phyloP scores from a whole-genome alignment of 2,329 filamentous ascomycete genomes.

The Thielaviopsis euricoi region DNA sequence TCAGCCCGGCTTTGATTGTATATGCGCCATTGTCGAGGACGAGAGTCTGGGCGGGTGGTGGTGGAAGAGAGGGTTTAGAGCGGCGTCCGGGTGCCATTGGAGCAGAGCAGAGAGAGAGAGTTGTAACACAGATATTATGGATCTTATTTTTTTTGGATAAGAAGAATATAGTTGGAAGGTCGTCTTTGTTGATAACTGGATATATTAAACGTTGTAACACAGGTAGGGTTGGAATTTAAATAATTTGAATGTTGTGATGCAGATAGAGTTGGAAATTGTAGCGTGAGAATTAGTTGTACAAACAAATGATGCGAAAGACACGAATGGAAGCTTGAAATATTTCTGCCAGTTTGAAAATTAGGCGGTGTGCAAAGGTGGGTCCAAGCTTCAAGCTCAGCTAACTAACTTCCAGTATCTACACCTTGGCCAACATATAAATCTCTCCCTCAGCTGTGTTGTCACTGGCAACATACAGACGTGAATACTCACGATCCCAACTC shows the following conservation, averaged over 20 bases:
- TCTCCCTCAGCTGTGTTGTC: constrained; percentile 15
- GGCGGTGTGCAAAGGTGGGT: background rate
- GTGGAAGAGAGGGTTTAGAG: constrained; percentile 32
- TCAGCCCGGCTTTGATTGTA: constrained; percentile 80
- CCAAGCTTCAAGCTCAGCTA: background rate
- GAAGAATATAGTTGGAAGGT: too few relatives aligned
- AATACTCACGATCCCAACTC: constrained; percentile 14
- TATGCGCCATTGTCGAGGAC: constrained; percentile 88
- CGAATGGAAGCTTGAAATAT: background rate
- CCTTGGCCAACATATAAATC: constrained; percentile 14
- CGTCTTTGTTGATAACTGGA: too few relatives aligned
- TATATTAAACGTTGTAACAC: too few relatives aligned
- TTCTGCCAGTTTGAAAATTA: background rate
- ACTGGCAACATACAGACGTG: constrained; percentile 15
- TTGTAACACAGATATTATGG: background rate
- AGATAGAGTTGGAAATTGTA: background rate
- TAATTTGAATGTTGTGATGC: too few relatives aligned
- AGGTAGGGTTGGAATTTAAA: too few relatives aligned
- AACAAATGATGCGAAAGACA: too few relatives aligned
- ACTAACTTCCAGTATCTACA: background rate
- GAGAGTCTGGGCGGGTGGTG: constrained; percentile 50
- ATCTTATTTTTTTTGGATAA: background rate
- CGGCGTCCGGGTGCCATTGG: constrained; percentile 33
- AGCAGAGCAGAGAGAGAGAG: background rate
- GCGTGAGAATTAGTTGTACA: background rate